Conservation (phyloP, 805 yeast species). For the Danielozyma ontarioensis region DNA sequence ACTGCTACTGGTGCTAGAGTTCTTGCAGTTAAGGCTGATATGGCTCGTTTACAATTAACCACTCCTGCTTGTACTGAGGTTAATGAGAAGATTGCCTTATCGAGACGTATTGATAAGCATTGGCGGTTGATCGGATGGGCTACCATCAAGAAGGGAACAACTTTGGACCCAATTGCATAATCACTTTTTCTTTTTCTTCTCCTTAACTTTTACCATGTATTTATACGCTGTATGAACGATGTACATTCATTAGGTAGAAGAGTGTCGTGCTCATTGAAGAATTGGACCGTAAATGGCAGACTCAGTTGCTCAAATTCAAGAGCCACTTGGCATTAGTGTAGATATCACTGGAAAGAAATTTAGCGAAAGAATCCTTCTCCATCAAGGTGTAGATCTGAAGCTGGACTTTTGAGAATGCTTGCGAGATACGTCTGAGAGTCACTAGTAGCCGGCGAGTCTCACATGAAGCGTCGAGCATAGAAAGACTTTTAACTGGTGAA, state of each 20-base stretch:
- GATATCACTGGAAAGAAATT: slow-evolving; percentile 42
- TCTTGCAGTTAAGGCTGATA: slow-evolving; percentile 95
- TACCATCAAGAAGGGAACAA: slow-evolving; percentile 89
- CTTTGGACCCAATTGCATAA: slow-evolving; percentile 68
- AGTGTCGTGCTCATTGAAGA: no score
- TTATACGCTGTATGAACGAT: neutral
- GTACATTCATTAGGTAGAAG: no score
- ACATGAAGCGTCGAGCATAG: slow-evolving; percentile 1
- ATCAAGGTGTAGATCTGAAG: slow-evolving; percentile 54
- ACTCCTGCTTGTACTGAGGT: slow-evolving; percentile 99
- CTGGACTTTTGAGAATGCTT: slow-evolving; percentile 42
- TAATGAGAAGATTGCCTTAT: slow-evolving; percentile 95
- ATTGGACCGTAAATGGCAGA: no score
- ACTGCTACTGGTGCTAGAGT: slow-evolving; percentile 99
- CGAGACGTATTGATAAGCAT: slow-evolving; percentile 98
- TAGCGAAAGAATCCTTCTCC: slow-evolving; percentile 71
- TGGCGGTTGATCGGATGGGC: slow-evolving; percentile 99
- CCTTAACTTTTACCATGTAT: no score
- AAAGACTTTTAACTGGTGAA: slow-evolving; percentile 7
- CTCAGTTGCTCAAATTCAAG: no score
- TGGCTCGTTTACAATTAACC: slow-evolving; percentile 96
- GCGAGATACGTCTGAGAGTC: slow-evolving; percentile 32
- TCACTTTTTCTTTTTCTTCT: no score
- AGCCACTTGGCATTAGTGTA: slow-evolving; percentile 12
- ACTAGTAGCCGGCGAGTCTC: slow-evolving; percentile 10